phyloP scores from a whole-genome alignment of 768 basidiomycete genomes.

The Tricholomella constricta region DNA sequence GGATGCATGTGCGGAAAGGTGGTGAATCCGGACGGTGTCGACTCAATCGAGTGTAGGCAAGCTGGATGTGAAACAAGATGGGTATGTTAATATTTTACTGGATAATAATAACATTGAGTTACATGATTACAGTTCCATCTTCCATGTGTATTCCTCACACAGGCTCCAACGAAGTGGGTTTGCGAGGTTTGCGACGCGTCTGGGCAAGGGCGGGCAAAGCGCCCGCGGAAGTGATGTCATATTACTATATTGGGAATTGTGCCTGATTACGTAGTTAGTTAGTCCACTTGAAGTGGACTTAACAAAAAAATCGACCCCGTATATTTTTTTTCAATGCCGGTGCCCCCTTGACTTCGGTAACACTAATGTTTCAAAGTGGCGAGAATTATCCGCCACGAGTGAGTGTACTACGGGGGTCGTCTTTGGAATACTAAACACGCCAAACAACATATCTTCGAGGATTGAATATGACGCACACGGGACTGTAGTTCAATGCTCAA shows the following conservation, averaged over 20 bases:
- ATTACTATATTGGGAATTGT: background rate
- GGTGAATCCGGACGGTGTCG: background rate
- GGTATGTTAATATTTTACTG: background rate
- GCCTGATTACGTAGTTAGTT: constrained; percentile 3
- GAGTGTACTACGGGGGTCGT: too few relatives aligned
- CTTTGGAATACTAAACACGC: too few relatives aligned
- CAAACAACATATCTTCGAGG: too few relatives aligned
- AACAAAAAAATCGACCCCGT: constrained; percentile 12
- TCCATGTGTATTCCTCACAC: too few relatives aligned
- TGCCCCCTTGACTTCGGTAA: constrained; percentile 15
- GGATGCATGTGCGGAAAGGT: constrained; percentile 8
- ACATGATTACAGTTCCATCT: constrained; percentile 1
- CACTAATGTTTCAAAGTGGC: too few relatives aligned
- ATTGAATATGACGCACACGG: too few relatives aligned
- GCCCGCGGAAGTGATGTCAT: background rate
- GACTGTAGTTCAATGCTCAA: too few relatives aligned
- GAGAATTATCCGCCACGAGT: too few relatives aligned
- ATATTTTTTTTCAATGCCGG: constrained; percentile 9
- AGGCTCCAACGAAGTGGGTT: background rate
- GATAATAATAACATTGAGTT: constrained; percentile 6
- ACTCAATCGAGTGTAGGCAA: constrained; percentile 5
- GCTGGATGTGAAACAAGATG: background rate
- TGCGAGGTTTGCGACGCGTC: constrained; percentile 9
- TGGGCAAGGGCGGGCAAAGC: background rate
- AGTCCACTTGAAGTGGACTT: constrained; percentile 7